Conservation (phyloP, 2,329 filamentous ascomycete species). For the Pseudofabraea citricarpa region DNA sequence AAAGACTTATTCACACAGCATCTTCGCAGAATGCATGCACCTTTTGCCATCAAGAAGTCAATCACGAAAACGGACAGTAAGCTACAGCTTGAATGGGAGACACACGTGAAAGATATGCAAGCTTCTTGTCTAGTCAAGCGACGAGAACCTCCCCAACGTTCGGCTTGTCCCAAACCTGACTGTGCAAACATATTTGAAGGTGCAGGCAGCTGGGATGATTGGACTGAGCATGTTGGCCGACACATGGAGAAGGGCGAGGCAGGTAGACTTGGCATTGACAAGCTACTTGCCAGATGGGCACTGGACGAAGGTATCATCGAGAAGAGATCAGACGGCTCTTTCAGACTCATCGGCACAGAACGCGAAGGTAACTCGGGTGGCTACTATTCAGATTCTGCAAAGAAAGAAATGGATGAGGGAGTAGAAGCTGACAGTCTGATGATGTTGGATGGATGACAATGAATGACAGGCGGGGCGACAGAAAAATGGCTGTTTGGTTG, state of each 20-base stretch:
- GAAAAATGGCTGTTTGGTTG: too few species aligned
- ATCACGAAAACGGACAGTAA: constrained; percentile 53
- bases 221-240: constrained; percentile 86
- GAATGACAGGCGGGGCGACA: too few species aligned
- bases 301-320: constrained; percentile 61
- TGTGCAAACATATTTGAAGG: constrained; percentile 71
- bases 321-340: constrained; percentile 49
- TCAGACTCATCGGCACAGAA: constrained; percentile 45
- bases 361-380: constrained; percentile 25
- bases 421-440: constrained; percentile 21
- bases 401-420: constrained; percentile 19
- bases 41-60: constrained; percentile 56
- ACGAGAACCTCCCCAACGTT: constrained; percentile 64
- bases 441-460: constrained; percentile 18
- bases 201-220: constrained; percentile 74
- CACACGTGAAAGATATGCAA: constrained; percentile 65
- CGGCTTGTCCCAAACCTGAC: constrained; percentile 66
- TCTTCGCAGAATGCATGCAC: constrained; percentile 86
- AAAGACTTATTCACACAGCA: constrained; percentile 97
- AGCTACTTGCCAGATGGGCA: constrained; percentile 55
- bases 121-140: constrained; percentile 67
- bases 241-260: constrained; percentile 78
- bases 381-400: constrained; percentile 28
- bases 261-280: constrained; percentile 50
- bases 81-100: constrained; percentile 58